Base-by-base conservation (phyloP, 2,329 filamentous ascomycete species). In the Myriosclerotinia duriaeana region DNA sequence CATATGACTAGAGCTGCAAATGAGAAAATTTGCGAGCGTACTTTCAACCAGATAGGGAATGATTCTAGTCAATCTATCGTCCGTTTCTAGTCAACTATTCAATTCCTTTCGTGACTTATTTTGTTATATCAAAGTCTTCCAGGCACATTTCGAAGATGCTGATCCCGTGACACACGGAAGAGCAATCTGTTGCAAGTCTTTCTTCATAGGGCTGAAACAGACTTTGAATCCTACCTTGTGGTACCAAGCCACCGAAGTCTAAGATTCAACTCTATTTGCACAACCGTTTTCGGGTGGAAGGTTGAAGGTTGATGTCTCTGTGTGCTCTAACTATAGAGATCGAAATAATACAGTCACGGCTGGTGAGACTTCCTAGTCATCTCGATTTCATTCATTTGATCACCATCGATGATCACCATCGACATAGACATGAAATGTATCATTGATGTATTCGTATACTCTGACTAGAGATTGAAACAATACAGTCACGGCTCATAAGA, bases 161-260 rank as follows among this genome's bases (percentile, higher is more conserved):
- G 20, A 22, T 48, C 20, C 20, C 44, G 44, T 48, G 44, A 3
- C 44, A n/a, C 14, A 34, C 7, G 11, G 7, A 46, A 22, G 26
- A 59, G 46, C 30, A 34, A 44, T 22, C 15, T 59, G 42, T 59
- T 59, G 55, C 55, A 59, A 2, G 11, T 46, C 26, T 46, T 59
- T 59, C 55, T 59, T 40, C 55, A 59, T 40, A 59, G 17, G 55
- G 55, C 55, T 46, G 55, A 59, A 59, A 59, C 46, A 59, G 40
- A 59, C 40, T 59, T 59, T 30, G 26, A 34, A 59, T 20, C 55
- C 30, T 40, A 30, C 26, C 42, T 59, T 36, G 30, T 46, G 34
- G 40, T 46, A 30, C 20, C 17, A 59, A 59, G 40, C 40, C 55
- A 59, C 40, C 22, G 34, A 34, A 17, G 8, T 46, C 34, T n/a